These are phyloP conservation scores for Gracilaria vermiculophylla DNA, from an alignment of 23 red algal genomes.

Conservation along the genomic window DNA sequence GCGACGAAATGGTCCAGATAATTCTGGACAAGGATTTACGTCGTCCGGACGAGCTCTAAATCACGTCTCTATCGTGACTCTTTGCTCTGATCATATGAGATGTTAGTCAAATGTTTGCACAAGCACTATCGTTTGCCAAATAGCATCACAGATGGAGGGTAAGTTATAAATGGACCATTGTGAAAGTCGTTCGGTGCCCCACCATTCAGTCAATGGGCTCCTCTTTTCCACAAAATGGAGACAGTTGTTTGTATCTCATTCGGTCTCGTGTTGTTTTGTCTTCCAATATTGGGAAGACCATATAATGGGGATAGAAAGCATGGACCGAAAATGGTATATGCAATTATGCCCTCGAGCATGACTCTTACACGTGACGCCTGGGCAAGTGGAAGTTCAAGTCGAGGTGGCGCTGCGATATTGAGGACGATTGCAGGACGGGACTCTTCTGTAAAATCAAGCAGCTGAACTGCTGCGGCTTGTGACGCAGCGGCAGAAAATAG, in stretches of 20 bases:
- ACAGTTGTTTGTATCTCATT: background rate
- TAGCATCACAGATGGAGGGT: background rate
- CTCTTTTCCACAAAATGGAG: background rate
- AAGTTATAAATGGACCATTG: background rate
- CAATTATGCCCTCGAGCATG: background rate
- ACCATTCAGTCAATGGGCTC: background rate
- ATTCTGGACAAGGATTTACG: background rate
- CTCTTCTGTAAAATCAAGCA: background rate
- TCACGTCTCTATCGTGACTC: no score
- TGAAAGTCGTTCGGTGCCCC: background rate
- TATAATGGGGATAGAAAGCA: background rate
- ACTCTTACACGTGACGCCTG: background rate
- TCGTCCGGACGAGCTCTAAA: no score
- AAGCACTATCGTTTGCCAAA: background rate
- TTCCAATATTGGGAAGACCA: background rate
- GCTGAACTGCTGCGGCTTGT: background rate
- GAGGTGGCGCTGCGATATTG: background rate
- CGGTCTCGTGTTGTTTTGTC: background rate
- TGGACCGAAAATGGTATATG: background rate
- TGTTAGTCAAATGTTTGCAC: background rate
- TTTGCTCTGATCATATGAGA: conserved; percentile 19
- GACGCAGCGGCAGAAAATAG: background rate
- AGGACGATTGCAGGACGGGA: background rate
- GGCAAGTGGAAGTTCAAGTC: background rate
- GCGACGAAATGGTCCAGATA: background rate